These are phyloP conservation scores for Fusarium vanettenii DNA, from an alignment of 2,329 filamentous ascomycete species.

Conservation along the genomic window DNA sequence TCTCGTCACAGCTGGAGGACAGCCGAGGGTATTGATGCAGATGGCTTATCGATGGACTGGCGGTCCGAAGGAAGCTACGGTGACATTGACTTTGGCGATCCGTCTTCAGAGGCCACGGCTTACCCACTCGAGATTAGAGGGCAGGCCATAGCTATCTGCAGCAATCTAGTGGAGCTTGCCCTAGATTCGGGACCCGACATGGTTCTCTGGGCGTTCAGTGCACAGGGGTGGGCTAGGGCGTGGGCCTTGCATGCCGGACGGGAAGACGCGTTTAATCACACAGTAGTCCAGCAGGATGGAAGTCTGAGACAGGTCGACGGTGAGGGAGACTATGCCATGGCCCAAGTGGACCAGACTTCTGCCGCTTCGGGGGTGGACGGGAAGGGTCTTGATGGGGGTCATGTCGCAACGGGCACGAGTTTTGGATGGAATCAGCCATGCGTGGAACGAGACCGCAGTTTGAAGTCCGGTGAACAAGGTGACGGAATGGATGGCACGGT, in stretches of 20 bases:
- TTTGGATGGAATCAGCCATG: conserved; percentile 6
- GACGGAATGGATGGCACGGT: conserved; percentile 38
- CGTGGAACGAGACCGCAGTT: conserved; percentile 25
- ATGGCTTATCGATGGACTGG: conserved; percentile 22
- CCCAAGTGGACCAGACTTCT: conserved; percentile 6
- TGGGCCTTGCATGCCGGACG: conserved; percentile 47
- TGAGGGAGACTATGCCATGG: conserved; percentile 48
- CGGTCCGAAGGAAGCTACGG: conserved; percentile 35
- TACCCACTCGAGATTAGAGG: conserved; percentile 48
- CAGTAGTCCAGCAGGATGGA: conserved; percentile 46
- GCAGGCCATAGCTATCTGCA: conserved; percentile 46
- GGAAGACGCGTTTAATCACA: conserved; percentile 25
- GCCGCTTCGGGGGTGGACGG: conserved; percentile 6
- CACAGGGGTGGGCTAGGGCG: conserved; percentile 48
- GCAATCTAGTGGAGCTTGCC: conserved; percentile 47
- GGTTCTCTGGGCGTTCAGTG: conserved; percentile 50
- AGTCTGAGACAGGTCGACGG: conserved; percentile 47
- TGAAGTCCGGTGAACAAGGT: conserved; percentile 25
- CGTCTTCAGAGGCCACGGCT: conserved; percentile 20
- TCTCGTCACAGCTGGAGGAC: conserved; percentile 8
- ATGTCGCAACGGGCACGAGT: conserved; percentile 5
- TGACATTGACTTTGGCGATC: conserved; percentile 33
- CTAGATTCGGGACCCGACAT: conserved; percentile 48
- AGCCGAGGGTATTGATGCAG: conserved; percentile 9
- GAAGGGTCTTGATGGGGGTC: conserved; percentile 17